Conservation (phyloP, 345 rosid species). For the Salix viminalis region DNA sequence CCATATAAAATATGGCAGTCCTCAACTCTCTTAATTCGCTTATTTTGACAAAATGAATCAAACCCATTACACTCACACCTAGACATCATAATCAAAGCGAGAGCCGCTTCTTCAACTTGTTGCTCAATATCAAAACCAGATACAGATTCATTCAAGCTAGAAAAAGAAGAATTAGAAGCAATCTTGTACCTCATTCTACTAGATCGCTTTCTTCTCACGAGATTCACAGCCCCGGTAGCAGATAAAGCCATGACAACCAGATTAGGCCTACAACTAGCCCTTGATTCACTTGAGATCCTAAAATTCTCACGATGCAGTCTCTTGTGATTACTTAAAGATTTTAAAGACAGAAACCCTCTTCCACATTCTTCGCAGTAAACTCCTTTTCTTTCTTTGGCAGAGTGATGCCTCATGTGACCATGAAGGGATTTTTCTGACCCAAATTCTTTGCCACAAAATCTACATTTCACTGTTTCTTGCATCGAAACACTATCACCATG, state of each 20-base stretch:
- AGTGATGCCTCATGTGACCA: conserved; percentile 56
- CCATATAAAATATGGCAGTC: conserved; percentile 3
- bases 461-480: conserved; percentile 24
- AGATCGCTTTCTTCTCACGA: conserved; percentile 47
- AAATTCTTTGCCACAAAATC: conserved; percentile 36
- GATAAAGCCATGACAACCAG: conserved; percentile 21
- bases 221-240: conserved; percentile 19
- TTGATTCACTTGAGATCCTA: conserved; percentile 14
- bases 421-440: conserved; percentile 35
- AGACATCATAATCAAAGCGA: conserved; percentile 55
- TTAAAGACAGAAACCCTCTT: conserved; percentile 36
- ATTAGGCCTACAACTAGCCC: conserved; percentile 9
- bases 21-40: conserved; percentile 6
- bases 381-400: conserved; percentile 36
- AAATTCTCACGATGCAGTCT: conserved; percentile 23
- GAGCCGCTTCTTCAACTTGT: conserved; percentile 47
- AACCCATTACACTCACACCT: conserved; percentile 28
- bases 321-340: conserved; percentile 32
- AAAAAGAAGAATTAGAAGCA: conserved; percentile 36
- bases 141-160: conserved; percentile 38
- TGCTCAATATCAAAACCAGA: conserved; percentile 31
- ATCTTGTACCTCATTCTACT: conserved; percentile 41
- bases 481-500: not conserved
- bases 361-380: conserved; percentile 45
- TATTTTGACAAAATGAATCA: conserved; percentile 10